Evolutionary conservation across 2,329 filamentous ascomycete genomes (phyloP), one percentile per base, ranked within the genome.

Genomic region (Aspergillus tubingensis): DNA sequence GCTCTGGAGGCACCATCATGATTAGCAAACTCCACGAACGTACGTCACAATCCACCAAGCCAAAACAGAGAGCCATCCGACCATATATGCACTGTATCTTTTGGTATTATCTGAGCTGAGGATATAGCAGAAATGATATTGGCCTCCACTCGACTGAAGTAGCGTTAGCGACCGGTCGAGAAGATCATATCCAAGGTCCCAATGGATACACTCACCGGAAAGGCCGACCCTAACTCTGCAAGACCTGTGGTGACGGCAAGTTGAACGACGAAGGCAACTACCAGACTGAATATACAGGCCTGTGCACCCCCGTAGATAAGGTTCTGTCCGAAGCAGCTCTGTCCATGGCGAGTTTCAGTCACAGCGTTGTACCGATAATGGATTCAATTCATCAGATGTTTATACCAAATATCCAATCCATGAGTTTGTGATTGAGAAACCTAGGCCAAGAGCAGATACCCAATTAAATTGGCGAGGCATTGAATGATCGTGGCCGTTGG

Each of bases 91-190:
- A 50, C 54, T 49, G 32, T 39, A 52, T 3, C 63, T 53, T n/a
- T 61, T 59, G 8, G 51, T 55, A 8, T 51, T 54, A 4, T 54
- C 39, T 2, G 61, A 43, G 3, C 59, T 54, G 3, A 68, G 56
- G 54, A 70, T 68, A 54, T 61, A 71, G 13, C 63, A 64, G 44
- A 69, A 69, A 48, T 70, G 67, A 56, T 66, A 67, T 60, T 68
- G 68, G 10, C 67, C 68, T n/a, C 49, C 49, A 17, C 49, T 51
- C 13, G 49, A 51, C 49, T 51, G 48, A 54, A 41, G 21, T 21
- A 4, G 2, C n/a, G 10, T 39, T 7, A 39, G 36, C 36, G 13
- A 15, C 36, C 15, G 36, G 36, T 38, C 11, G 36, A 15, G 8
- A 38, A 13, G 8, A 38, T 5, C 36, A 21, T 21, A 21, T 21